Conservation (phyloP, 2,329 filamentous ascomycete species). For the Scopulariopsis brevicaulis region DNA sequence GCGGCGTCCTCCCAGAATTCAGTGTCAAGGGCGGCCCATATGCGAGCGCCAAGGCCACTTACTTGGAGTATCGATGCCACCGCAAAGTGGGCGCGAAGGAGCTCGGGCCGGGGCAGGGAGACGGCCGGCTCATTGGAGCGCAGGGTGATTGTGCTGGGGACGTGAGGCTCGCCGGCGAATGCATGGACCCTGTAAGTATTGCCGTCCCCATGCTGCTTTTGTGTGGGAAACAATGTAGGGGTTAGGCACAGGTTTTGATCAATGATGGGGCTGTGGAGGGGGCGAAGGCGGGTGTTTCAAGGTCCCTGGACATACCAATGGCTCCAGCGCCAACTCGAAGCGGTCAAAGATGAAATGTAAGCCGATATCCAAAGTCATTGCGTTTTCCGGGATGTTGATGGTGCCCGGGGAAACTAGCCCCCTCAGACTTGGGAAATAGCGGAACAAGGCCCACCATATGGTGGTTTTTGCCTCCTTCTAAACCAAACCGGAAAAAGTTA, state of each 20-base stretch:
- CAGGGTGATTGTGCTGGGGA: neutral
- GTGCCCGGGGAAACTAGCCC: neutral
- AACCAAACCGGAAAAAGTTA: neutral
- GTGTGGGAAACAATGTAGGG: no score
- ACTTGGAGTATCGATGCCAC: neutral
- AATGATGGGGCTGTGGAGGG: neutral
- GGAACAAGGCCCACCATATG: neutral
- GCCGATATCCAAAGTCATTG: neutral
- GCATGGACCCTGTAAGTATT: neutral
- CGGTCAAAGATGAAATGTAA: neutral
- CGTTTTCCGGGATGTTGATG: neutral
- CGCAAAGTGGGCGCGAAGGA: neutral
- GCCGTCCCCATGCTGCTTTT: neutral
- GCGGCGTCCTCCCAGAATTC: neutral
- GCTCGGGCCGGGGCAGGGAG: neutral
- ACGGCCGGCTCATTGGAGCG: neutral
- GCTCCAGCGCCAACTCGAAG: neutral
- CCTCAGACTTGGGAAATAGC: neutral
- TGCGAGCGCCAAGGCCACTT: neutral
- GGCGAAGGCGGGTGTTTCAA: no score
- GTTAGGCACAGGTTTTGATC: neutral
- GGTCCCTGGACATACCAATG: neutral
- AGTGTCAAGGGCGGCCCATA: neutral
- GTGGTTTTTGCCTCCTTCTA: neutral
- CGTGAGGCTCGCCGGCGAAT: neutral